Evolutionary conservation across 805 yeast species (phyloP), one percentile per base, ranked within the genome.

Genomic region (Candida multigemmis): DNA sequence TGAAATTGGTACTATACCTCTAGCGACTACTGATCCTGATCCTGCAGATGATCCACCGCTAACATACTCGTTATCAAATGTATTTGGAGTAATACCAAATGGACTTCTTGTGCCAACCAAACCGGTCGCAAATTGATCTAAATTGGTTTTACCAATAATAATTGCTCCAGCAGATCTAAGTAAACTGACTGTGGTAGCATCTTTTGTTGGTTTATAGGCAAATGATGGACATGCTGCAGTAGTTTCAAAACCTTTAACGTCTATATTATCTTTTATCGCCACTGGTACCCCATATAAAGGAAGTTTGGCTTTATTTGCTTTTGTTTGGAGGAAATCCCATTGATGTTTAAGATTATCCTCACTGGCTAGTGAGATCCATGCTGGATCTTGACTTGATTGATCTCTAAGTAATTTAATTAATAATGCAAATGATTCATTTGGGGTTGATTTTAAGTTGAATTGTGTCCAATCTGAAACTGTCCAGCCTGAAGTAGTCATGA

Each of bases 101-200:
- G 98, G 97, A 5, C 95, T 82, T 46, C 98, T 71, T 17, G 85
- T 77, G 23, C 98, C 98, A 2, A 89, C 97, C 32, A 89, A 66
- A 20, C 98, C 98, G 3, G 98, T 91, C 8, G 97, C 97, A 57
- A 89, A 89, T 54, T 89, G 98, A 52, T 89, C 98, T 52, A 89
- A 63, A 53, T 89, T 89, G 29, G 97, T 91, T 53, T 89, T 89
- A 33, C 97, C 97, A 25, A 89, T 64, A 21, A 89, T 71, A 31
- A 89, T 82, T 24, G 97, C 97, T 48, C 98, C 98, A 19, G 84
- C 80, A n/a, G 65, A 69, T 52, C 84, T 73, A 41, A 91, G 64
- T n/a, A 77, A 54, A 7, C 59, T 50, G 9, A 86, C 96, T 5
- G 81, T 70, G 11, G 82, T 71, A 19, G 97, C 74, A 47, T 89